Percentiles rank a stretch among this genome's conserved stretches.
Conservation (phyloP, 495 filamentous ascomycete species). For the Thermochaetoides thermophila region DNA sequence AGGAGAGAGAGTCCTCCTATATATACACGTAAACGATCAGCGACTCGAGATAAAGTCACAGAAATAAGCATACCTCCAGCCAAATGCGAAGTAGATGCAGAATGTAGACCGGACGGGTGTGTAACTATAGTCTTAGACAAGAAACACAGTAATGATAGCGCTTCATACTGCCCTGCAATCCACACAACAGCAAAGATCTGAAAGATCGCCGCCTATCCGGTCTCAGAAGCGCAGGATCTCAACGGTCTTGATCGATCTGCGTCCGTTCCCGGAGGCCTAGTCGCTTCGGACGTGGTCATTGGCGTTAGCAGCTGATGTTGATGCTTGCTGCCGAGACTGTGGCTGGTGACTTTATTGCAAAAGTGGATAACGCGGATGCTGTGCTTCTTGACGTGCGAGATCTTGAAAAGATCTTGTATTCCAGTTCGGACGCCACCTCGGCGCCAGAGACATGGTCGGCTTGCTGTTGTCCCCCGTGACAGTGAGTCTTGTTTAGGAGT, state of each 20-base stretch:
- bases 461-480: constrained; percentile 2
- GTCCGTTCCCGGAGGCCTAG: too few relatives aligned
- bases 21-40: constrained; percentile 2
- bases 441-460: constrained; percentile 12
- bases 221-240: too few relatives aligned
- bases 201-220: too few relatives aligned
- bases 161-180: too few relatives aligned
- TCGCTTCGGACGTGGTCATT: background rate
- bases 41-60: background rate
- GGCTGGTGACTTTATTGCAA: constrained; percentile 12
- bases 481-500: background rate
- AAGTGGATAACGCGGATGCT: constrained; percentile 7
- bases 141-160: too few relatives aligned
- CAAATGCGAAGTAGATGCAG: background rate
- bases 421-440: constrained; percentile 13
- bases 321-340: constrained; percentile 15
- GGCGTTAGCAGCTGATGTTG: background rate
- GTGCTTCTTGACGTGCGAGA: constrained; percentile 17
- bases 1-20: too few relatives aligned
- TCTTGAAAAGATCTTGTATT: constrained; percentile 23
- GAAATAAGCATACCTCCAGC: background rate
- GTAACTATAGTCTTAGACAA: too few relatives aligned
- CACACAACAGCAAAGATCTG: too few relatives aligned
- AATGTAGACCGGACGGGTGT: too few relatives aligned
- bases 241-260: too few relatives aligned